These are phyloP conservation scores for Trifolium subterraneum DNA, from an alignment of 306 rosid species.

Conservation along the genomic window DNA sequence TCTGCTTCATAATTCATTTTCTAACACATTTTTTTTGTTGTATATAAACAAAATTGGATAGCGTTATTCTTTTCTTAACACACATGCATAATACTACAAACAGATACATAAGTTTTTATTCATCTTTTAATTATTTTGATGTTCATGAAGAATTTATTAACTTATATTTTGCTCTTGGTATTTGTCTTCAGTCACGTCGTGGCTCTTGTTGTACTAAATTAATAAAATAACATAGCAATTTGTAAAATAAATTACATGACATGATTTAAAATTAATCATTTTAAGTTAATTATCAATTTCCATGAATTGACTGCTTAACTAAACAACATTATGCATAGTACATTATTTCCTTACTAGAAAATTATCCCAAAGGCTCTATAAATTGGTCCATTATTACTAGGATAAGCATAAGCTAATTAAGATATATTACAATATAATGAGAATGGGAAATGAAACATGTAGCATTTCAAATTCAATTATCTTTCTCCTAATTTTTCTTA, in stretches of 20 bases:
- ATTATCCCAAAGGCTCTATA: constrained; percentile 28
- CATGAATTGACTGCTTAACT: constrained; percentile 1
- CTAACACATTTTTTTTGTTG: not conserved
- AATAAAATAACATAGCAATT: not conserved
- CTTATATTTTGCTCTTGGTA: not conserved
- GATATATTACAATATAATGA: not conserved
- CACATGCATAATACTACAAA: not conserved
- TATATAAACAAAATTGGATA: not conserved
- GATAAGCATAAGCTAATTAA: not conserved
- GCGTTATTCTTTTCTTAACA: not conserved
- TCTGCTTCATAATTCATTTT: not conserved
- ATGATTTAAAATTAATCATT: not conserved
- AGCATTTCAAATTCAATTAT: not conserved
- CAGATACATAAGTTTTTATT: not conserved
- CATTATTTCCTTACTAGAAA: not conserved
- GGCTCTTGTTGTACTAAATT: not conserved
- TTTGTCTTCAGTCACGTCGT: not conserved
- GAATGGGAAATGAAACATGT: constrained; percentile 32
- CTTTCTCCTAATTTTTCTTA: constrained; percentile 3
- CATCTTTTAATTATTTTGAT: not conserved
- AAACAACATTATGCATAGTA: not conserved
- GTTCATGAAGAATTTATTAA: not conserved
- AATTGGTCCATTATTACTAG: constrained; percentile 25
- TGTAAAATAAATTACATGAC: not conserved
- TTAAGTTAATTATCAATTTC: not conserved